A percentile compares a stretch with the other conserved stretches of the same genome.
phyloP scores from a whole-genome alignment of 2,329 filamentous ascomycete genomes.

The Fonsecaea monophora region DNA sequence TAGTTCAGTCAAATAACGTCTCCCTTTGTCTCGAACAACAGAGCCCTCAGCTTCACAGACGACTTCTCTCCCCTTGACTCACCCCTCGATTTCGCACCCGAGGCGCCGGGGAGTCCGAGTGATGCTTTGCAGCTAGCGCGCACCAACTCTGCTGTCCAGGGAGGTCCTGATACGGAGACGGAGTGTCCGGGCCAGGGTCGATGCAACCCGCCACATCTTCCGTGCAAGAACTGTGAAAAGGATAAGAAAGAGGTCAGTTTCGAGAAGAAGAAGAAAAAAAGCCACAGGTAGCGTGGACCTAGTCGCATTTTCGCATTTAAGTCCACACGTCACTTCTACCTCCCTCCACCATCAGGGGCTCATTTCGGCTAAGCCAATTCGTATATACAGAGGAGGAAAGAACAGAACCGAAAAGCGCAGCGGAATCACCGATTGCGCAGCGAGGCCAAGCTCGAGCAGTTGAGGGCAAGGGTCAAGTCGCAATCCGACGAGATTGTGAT shows the following conservation, averaged over 20 bases:
- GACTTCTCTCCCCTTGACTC: conserved; percentile 9
- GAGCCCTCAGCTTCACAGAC: neutral
- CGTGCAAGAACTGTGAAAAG: conserved; percentile 23
- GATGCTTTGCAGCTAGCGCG: conserved; percentile 6
- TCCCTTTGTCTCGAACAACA: conserved; percentile 5
- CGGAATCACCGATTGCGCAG: conserved; percentile 34
- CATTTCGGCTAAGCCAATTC: conserved; percentile 12
- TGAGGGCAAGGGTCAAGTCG: conserved; percentile 23
- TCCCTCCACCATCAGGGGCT: neutral
- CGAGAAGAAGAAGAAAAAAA: neutral
- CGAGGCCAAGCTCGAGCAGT: conserved; percentile 32
- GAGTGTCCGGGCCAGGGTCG: conserved; percentile 20
- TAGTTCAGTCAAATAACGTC: conserved; percentile 11
- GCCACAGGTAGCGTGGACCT: neutral
- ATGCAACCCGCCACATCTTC: conserved; percentile 15
- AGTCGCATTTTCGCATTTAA: neutral
- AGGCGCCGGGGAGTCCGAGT: conserved; percentile 15
- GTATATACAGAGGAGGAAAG: conserved; percentile 26
- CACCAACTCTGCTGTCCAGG: conserved; percentile 10
- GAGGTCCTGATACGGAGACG: conserved; percentile 14
- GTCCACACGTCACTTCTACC: neutral
- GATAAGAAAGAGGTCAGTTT: conserved; percentile 34
- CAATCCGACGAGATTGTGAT: conserved; percentile 31
- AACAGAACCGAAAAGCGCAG: conserved; percentile 35
- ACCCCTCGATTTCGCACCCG: conserved; percentile 17